Evolutionary conservation across 176 grass and related monocot species (phyloP).

Genomic region (Oryza punctata): DNA sequence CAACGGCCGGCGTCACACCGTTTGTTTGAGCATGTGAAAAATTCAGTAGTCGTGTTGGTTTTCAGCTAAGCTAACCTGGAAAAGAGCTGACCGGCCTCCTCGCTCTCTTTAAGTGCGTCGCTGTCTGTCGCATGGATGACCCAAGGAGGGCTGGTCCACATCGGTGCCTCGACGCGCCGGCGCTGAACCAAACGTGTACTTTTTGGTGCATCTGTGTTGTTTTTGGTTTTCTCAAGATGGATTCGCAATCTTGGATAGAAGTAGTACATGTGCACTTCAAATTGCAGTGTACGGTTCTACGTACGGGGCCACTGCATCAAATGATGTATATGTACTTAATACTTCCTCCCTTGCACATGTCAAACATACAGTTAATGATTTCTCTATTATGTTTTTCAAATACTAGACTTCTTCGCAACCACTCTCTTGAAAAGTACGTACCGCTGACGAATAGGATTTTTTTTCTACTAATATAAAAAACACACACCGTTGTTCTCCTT

Average conservation of each 20-base stretch:
- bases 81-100: constrained; percentile 34
- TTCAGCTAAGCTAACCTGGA: neutral
- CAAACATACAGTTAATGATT: neutral
- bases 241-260: neutral
- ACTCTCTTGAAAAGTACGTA: no score
- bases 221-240: neutral
- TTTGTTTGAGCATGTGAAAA: constrained; percentile 34
- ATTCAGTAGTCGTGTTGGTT: constrained; percentile 12
- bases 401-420: neutral
- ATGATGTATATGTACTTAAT: neutral
- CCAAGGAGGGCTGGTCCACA: constrained; percentile 2
- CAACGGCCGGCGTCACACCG: neutral
- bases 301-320: neutral
- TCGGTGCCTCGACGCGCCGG: neutral
- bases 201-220: neutral
- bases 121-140: constrained; percentile 26
- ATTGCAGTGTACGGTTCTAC: neutral
- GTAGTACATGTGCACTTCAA: neutral
- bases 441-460: no score
- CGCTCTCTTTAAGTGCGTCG: neutral
- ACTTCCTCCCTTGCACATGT: neutral
- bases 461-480: no score
- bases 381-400: neutral
- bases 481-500: no score
- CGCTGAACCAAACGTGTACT: neutral